Conservation (phyloP, 108 stramenopile species). For the Chaetoceros muelleri region DNA sequence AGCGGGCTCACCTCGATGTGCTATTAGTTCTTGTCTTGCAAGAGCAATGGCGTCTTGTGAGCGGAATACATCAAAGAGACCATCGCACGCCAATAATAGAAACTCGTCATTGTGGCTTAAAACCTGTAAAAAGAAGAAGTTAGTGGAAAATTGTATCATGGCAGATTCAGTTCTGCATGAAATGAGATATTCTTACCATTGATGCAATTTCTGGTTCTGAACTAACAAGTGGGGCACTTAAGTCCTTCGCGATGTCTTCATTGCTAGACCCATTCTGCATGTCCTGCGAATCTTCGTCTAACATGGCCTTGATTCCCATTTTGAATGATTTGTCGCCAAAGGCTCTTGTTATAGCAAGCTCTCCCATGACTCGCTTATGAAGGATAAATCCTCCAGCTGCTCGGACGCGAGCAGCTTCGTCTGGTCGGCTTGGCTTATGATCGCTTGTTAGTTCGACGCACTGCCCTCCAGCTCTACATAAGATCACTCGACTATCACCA, state of each 20-base stretch:
- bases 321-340: slow-evolving; percentile 98
- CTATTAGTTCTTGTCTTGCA: slow-evolving; percentile 74
- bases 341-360: slow-evolving; percentile 94
- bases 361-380: slow-evolving; percentile 96
- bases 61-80: slow-evolving; percentile 94
- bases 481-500: slow-evolving; percentile 89
- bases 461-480: slow-evolving; percentile 83
- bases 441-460: slow-evolving; percentile 88
- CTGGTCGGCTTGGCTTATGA: slow-evolving; percentile 93
- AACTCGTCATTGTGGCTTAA: slow-evolving; percentile 90
- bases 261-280: slow-evolving; percentile 53
- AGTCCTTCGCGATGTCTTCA: slow-evolving; percentile 66
- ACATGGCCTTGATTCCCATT: slow-evolving; percentile 90
- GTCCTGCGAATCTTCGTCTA: slow-evolving; percentile 79
- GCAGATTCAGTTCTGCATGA: slow-evolving; percentile 1
- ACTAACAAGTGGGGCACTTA: slow-evolving; percentile 82
- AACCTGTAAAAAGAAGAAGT: slow-evolving; percentile 32
- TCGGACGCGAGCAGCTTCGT: slow-evolving; percentile 90
- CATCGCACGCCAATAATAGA: slow-evolving; percentile 93
- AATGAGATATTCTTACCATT: slow-evolving; percentile 38
- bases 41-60: slow-evolving; percentile 90
- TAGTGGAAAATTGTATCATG: neutral
- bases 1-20: slow-evolving; percentile 84
- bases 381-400: slow-evolving; percentile 94
- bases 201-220: slow-evolving; percentile 89